phyloP scores from a whole-genome alignment of 2,329 filamentous ascomycete genomes.

The Diaporthe helianthi region DNA sequence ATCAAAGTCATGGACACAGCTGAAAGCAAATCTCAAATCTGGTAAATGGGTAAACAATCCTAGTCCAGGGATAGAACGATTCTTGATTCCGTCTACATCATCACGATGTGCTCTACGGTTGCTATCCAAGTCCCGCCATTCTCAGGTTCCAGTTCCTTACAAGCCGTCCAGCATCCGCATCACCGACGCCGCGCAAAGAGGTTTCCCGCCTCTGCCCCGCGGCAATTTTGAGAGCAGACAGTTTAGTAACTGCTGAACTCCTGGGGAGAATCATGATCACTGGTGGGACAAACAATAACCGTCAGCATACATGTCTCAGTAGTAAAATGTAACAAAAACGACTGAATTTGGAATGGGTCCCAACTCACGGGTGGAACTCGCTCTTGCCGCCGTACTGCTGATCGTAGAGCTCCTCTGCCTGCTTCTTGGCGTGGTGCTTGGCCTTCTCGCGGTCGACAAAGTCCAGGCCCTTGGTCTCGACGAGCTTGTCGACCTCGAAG shows the following conservation, averaged over 20 bases:
- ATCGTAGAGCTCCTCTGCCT: constrained; percentile 67
- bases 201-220: not conserved
- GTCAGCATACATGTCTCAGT: not conserved
- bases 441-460: constrained; percentile 64
- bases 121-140: constrained; percentile 30
- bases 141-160: constrained; percentile 27
- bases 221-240: constrained; percentile 4
- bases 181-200: constrained; percentile 17
- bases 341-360: not conserved
- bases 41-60: not conserved
- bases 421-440: constrained; percentile 63
- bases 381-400: constrained; percentile 62
- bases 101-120: constrained; percentile 31
- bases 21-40: not conserved
- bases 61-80: constrained; percentile 11
- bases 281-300: not conserved
- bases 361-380: constrained; percentile 64
- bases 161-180: constrained; percentile 24
- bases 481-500: constrained; percentile 77
- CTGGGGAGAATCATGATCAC: constrained; percentile 25
- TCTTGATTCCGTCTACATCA: constrained; percentile 28
- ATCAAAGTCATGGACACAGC: not conserved
- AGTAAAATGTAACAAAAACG: not conserved
- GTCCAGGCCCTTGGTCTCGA: constrained; percentile 74
- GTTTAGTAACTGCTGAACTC: constrained; percentile 31